Evolutionary conservation across 306 rosid genomes (phyloP), one percentile per base, ranked within the genome.

Genomic region (Malus sylvestris): DNA sequence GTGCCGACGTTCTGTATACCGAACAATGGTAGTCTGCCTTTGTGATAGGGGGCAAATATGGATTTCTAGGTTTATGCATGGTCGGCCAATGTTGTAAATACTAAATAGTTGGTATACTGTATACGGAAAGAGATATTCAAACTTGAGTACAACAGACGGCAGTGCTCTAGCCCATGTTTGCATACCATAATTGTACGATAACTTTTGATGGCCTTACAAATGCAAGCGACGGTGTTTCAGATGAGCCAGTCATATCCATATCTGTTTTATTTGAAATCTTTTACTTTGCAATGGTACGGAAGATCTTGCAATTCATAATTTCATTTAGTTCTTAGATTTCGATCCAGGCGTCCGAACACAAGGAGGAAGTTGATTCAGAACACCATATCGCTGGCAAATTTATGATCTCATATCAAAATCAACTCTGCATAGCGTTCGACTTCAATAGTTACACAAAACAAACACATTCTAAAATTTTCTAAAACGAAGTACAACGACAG

Each of bases 401-500:
- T 63, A 2, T 30, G 68, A 57, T 67, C 67, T 40, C 65, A 13
- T 16, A 35, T 42, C 45, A 12, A 78, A 78, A 30, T 13, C 68
- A 58, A 40, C 13, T 59, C 22, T 3, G 76, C 76, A 19, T 23
- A 19, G 22, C 44, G 42, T 59, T 73, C 68, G 11, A 40, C 67
- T 72, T 25, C 38, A 58, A 25, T 72, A 72, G 76, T 49, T 60
- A 73, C 68, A 73, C 29, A 27, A 10, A 19, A 11, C 45, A 60
- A 10, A 12, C 58, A 60, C 4, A 73, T 25, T 25, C 33, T 35
- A 25, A 60, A 15, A 16, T 10, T 25, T 73, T 46, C 77, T 59
- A 52, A 51, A 49, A 45, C 32, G n/a, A 29, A 55, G 73, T 76
- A 81, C 80, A 75, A n/a, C 15, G 69, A 23, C 62, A 53, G 53